Base-by-base conservation (phyloP, 345 rosid genomes). In the Gossypium turneri region DNA sequence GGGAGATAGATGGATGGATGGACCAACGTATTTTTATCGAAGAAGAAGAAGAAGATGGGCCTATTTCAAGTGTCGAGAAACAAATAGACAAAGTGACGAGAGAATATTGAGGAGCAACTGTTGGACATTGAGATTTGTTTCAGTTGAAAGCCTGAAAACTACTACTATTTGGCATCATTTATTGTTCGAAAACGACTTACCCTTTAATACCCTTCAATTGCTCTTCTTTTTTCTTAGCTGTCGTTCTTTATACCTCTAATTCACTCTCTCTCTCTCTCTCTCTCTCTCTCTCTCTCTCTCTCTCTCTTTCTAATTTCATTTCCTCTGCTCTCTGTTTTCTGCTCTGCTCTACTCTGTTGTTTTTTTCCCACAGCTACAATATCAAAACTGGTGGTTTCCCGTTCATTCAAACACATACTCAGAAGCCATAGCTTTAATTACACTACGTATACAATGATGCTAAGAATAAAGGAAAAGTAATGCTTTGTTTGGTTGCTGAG, bases 151-250 rank as follows among this genome's bases (percentile, higher is more conserved):
- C 34, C n/a, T 60, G 75, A 73, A 79, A 81, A 73, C 52, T 71
- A 63, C 44, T 71, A 63, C 44, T 15, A 58, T 22, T 65, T 59
- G 67, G 76, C 71, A 77, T 76, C 82, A 82, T 80, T 73, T 82
- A 83, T 69, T 77, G 70, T 75, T 72, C 56, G 89, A 89, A 85
- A 89, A 85, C 74, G 88, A 89, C 90, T 63, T 77, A 80, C 88
- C 87, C 65, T 34, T 6, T n/a, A 13, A 60, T 11, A 27, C 57
- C 76, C 62, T 57, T 34, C 57, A 43, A 72, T 43, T 50, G 16
- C 66, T 13, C 16, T 56, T 43, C 44, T 61, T 53, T 74, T 66
- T 72, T 70, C 79, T 71, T 78, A 78, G 82, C 80, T 76, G 82
- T 76, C 81, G 76, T 29, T 19, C 78, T 72, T 51, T 15, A 22